Evolutionary conservation across 73 alveolate genomes (phyloP).

Genomic region (Paramecium caudatum): DNA sequence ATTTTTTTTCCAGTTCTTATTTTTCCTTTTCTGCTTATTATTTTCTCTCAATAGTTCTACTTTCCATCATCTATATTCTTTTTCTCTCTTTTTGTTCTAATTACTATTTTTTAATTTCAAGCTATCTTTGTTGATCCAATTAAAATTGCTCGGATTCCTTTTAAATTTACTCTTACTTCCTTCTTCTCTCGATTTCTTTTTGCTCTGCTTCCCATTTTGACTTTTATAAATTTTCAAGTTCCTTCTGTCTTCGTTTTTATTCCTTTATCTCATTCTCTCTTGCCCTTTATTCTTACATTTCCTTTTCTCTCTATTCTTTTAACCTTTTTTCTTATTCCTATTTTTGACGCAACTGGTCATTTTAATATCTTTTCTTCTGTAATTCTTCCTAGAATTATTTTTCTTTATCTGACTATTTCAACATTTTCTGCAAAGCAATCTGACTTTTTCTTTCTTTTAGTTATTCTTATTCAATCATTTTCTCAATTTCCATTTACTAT

Average conservation of each 20-base stretch:
- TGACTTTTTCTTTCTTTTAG: conserved; percentile 5
- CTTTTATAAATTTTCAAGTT: conserved; percentile 2
- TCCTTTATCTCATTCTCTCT: conserved; percentile 53
- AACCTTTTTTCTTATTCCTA: conserved; percentile 39
- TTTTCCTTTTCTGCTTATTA: conserved; percentile 49
- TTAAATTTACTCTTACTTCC: conserved; percentile 39
- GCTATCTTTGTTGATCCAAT: conserved; percentile 30
- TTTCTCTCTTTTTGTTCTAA: conserved; percentile 54
- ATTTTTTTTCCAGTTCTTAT: conserved; percentile 51
- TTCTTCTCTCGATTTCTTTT: conserved; percentile 51
- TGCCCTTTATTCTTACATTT: conserved; percentile 3
- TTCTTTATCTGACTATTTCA: conserved; percentile 49
- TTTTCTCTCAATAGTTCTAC: conserved; percentile 24
- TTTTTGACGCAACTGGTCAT: conserved; percentile 43
- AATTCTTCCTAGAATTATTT: conserved; percentile 32
- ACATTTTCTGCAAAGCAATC: conserved; percentile 8
- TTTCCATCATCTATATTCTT: conserved; percentile 2
- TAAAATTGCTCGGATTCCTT: conserved; percentile 19
- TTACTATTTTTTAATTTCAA: conserved; percentile 12
- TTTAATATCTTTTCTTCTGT: conserved; percentile 10
- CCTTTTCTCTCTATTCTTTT: conserved; percentile 50
- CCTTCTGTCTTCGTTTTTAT: conserved; percentile 47
- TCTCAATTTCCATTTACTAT: conserved; percentile 60
- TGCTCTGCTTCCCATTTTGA: conserved; percentile 18
- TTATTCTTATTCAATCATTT: conserved; percentile 64